A percentile compares a stretch with the other conserved stretches of the same genome.
Conservation (phyloP, 108 stramenopile species). For the Parmales sp. region DNA sequence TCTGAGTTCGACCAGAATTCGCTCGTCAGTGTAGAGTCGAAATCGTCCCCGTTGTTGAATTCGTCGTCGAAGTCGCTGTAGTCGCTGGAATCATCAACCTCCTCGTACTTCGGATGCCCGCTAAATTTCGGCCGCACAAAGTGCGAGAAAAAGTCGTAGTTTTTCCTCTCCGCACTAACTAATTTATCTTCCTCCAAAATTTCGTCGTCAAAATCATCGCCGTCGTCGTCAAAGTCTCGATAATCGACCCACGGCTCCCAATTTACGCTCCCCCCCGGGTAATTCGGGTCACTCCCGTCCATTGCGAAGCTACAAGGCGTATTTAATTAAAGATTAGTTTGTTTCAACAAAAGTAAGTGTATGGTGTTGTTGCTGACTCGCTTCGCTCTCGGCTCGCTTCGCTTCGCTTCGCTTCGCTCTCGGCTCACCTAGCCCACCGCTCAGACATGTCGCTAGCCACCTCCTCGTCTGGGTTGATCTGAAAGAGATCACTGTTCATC, state of each 20-base stretch:
- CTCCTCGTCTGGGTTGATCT: conserved; percentile 53
- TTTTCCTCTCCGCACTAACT: no score
- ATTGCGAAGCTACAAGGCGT: no score
- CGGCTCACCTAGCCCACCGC: conserved; percentile 49
- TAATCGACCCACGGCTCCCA: not conserved
- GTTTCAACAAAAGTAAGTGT: no score
- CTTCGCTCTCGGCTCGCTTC: conserved; percentile 21
- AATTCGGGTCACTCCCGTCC: no score
- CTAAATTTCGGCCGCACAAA: no score
- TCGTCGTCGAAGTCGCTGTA: not conserved
- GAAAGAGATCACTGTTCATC: conserved; percentile 42
- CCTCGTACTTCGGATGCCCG: no score
- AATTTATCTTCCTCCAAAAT: no score
- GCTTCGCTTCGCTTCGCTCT: conserved; percentile 35
- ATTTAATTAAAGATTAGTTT: no score
- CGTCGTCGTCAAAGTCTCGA: not conserved
- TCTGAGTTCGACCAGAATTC: not conserved
- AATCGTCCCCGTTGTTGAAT: conserved; percentile 13
- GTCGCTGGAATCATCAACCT: no score
- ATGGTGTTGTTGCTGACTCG: not conserved
- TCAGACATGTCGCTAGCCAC: conserved; percentile 48
- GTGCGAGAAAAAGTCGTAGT: no score
- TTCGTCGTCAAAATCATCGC: not conserved
- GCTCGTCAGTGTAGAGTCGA: conserved; percentile 24
- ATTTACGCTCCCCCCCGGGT: not conserved